Conservation (phyloP, 441 rosid species). For the Brassica balearica region DNA sequence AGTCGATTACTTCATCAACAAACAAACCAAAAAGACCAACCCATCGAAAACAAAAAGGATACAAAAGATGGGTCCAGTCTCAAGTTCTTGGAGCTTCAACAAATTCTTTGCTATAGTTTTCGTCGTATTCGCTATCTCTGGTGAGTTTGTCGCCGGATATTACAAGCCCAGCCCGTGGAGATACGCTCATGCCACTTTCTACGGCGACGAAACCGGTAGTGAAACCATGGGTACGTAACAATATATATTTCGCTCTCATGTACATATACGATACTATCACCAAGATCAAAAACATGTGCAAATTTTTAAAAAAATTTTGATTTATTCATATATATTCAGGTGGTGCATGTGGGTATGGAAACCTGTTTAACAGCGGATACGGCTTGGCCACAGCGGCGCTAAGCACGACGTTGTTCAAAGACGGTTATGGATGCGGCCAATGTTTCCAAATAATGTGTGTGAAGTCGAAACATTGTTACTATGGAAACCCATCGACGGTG, state of each 20-base stretch:
- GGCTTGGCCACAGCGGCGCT: conserved; percentile 73
- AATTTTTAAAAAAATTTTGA: too few relatives aligned
- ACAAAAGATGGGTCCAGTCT: conserved; percentile 48
- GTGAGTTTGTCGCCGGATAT: conserved; percentile 37
- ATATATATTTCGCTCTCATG: not conserved
- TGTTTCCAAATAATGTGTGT: conserved; percentile 72
- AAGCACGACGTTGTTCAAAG: conserved; percentile 69
- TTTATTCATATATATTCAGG: conserved; percentile 45
- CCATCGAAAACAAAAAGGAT: not conserved
- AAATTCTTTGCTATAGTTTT: conserved; percentile 35
- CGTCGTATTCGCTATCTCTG: conserved; percentile 38
- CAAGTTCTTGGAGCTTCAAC: conserved; percentile 50
- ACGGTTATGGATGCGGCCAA: conserved; percentile 78
- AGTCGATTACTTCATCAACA: conserved; percentile 39
- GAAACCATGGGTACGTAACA: conserved; percentile 66
- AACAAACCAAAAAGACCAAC: not conserved
- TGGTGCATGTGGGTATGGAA: conserved; percentile 93
- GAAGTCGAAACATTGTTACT: conserved; percentile 56
- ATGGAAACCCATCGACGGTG: conserved; percentile 48
- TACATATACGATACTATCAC: not conserved
- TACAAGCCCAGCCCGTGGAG: conserved; percentile 66
- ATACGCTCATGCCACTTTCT: conserved; percentile 81
- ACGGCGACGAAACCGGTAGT: conserved; percentile 81
- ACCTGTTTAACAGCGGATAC: conserved; percentile 65
- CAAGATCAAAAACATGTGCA: not conserved